phyloP scores from a whole-genome alignment of 2,329 filamentous ascomycete genomes.

The Coniella lustricola region DNA sequence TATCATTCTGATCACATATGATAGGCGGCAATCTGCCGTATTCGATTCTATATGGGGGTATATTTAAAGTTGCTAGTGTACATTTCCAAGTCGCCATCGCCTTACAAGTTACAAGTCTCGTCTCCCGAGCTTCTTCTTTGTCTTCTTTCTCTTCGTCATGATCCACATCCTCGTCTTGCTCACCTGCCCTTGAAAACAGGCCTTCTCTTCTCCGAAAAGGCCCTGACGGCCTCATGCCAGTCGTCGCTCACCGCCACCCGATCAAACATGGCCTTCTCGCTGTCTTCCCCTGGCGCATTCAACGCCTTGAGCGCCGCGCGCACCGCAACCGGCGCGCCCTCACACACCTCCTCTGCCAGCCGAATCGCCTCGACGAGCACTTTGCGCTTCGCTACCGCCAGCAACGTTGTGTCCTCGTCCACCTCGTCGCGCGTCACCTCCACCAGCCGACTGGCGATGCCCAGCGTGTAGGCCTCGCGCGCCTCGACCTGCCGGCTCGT shows the following conservation, averaged over 20 bases:
- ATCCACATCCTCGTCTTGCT: not conserved
- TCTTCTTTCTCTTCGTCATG: no score
- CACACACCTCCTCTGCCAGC: slow-evolving; percentile 77
- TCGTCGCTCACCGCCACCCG: slow-evolving; percentile 78
- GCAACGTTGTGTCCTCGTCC: slow-evolving; percentile 26
- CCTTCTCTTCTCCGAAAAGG: slow-evolving; percentile 64
- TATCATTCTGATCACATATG: not conserved
- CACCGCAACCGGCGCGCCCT: slow-evolving; percentile 72
- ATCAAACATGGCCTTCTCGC: slow-evolving; percentile 82
- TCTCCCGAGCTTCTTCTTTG: no score
- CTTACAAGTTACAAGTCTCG: no score
- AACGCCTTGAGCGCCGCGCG: slow-evolving; percentile 75
- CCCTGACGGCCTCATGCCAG: slow-evolving; percentile 76
- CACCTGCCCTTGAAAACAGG: slow-evolving; percentile 48
- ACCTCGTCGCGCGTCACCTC: slow-evolving; percentile 46
- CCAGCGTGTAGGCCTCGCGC: slow-evolving; percentile 83
- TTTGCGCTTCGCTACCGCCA: slow-evolving; percentile 54
- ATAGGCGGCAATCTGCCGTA: not conserved
- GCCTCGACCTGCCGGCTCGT: slow-evolving; percentile 78
- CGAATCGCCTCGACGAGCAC: slow-evolving; percentile 70
- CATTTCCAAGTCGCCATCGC: no score
- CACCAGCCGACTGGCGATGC: slow-evolving; percentile 83
- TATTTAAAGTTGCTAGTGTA: not conserved
- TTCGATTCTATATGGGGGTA: not conserved
- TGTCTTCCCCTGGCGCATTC: slow-evolving; percentile 60